These are phyloP conservation scores for Fusarium buharicum DNA, from an alignment of 2,329 filamentous ascomycete species.

Conservation along the genomic window DNA sequence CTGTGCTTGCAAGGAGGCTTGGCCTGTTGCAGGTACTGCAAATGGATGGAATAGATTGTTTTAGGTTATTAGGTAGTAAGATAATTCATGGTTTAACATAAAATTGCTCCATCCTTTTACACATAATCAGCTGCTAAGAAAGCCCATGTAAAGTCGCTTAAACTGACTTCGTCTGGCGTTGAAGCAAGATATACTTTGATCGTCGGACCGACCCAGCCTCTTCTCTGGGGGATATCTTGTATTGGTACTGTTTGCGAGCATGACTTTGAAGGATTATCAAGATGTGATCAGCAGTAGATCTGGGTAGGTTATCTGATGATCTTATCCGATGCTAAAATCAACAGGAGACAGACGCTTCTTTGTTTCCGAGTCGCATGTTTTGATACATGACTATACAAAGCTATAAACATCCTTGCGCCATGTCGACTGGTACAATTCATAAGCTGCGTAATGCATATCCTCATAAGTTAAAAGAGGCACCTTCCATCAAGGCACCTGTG, in stretches of 20 bases:
- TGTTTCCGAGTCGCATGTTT: slow-evolving; percentile 1
- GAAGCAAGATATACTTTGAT: slow-evolving; percentile 9
- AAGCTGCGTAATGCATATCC: slow-evolving; percentile 23
- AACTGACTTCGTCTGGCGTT: neutral
- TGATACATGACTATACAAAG: neutral
- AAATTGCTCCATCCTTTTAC: neutral
- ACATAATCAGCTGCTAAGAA: neutral
- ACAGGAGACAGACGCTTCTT: neutral
- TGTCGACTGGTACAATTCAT: slow-evolving; percentile 23
- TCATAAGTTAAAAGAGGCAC: slow-evolving; percentile 10
- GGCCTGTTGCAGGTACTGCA: neutral
- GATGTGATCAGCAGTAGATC: slow-evolving; percentile 17
- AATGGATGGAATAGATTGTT: neutral
- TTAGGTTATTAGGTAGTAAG: neutral
- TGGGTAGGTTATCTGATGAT: slow-evolving; percentile 6
- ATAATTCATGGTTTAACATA: neutral
- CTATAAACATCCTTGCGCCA: slow-evolving; percentile 3
- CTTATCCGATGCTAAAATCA: neutral
- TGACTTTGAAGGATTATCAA: neutral
- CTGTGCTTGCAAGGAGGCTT: neutral
- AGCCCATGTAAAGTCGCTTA: neutral
- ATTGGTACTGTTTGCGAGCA: neutral
- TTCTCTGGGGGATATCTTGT: neutral
- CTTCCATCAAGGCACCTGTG: neutral
- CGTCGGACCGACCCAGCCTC: slow-evolving; percentile 22